These are phyloP conservation scores for Sporothrix inflata DNA, from an alignment of 2,329 filamentous ascomycete species.

Conservation along the genomic window DNA sequence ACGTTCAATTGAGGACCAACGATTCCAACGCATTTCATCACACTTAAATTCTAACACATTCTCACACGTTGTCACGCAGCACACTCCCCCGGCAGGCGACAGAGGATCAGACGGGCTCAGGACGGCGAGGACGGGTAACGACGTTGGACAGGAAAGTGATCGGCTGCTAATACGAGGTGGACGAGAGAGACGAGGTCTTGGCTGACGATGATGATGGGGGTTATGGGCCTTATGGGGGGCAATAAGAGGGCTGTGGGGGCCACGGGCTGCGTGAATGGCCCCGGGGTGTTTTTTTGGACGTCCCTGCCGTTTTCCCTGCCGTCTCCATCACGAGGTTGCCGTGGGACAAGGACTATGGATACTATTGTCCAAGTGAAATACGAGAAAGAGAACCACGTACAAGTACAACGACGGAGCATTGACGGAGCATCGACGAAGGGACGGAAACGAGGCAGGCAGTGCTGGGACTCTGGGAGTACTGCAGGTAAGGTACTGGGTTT, in stretches of 20 bases:
- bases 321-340: conserved; percentile 15
- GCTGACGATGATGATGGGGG: conserved; percentile 4
- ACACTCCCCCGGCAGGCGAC: too few species aligned
- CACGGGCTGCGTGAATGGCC: conserved; percentile 5
- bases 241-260: conserved; percentile 5
- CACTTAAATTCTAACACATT: too few species aligned
- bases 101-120: too few species aligned
- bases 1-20: too few species aligned
- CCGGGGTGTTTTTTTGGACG: background rate
- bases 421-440: background rate
- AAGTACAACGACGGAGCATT: background rate
- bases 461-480: background rate
- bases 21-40: too few species aligned
- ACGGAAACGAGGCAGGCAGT: background rate
- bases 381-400: background rate
- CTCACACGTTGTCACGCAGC: too few species aligned
- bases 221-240: background rate
- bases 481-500: too few species aligned
- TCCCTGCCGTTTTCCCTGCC: background rate
- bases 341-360: background rate
- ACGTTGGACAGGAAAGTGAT: conserved; percentile 5
- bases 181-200: background rate
- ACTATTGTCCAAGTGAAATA: background rate
- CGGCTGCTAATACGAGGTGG: conserved; percentile 18
- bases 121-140: background rate